Evolutionary conservation across 441 rosid genomes (phyloP).

Genomic region (Brassica balearica): DNA sequence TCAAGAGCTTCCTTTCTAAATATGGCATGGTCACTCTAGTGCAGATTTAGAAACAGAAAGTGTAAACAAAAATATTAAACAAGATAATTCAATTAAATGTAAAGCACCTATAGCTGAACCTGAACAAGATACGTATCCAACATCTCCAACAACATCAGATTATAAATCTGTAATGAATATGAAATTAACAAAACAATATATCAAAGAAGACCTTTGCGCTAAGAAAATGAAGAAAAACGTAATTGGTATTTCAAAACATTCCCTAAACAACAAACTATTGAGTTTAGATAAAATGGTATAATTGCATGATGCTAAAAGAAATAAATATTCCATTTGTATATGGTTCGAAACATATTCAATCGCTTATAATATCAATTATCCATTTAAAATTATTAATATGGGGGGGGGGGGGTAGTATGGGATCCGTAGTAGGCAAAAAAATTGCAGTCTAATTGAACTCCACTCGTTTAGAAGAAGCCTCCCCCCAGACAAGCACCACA

Average conservation of each 20-base stretch:
- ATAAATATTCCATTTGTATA: no score
- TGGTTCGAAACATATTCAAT: no score
- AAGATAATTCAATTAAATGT: neutral
- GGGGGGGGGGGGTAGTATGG: no score
- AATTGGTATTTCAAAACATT: neutral
- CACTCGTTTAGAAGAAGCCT: no score
- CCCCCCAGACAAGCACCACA: no score
- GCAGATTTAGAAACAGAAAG: neutral
- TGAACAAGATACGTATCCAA: neutral
- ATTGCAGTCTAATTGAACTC: no score
- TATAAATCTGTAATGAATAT: neutral
- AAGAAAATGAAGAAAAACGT: neutral
- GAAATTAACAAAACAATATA: neutral
- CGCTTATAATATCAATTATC: no score
- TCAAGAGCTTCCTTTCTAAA: neutral
- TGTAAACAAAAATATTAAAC: neutral
- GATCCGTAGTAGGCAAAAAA: no score
- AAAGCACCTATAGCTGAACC: slow-evolving; percentile 5
- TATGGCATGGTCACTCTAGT: neutral
- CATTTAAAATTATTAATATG: no score
- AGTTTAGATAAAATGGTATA: neutral
- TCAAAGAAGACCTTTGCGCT: neutral
- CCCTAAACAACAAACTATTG: neutral
- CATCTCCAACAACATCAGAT: neutral
- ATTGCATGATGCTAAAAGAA: neutral